Conservation (phyloP, 179 eudicot genomes). For the Beta macrorhiza region DNA sequence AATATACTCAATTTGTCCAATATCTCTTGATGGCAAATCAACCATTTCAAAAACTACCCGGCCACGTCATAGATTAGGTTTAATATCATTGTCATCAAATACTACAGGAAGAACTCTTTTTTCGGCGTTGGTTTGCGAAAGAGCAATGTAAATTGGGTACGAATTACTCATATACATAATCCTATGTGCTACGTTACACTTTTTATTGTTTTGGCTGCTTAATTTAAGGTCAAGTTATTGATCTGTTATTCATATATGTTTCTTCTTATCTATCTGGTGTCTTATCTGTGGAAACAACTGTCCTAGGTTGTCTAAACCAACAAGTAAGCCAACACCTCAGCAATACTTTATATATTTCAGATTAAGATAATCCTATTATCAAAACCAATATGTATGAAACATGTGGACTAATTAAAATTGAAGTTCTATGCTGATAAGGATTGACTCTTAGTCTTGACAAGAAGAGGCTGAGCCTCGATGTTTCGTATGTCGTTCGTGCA, state of each 20-base stretch:
- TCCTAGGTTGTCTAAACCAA: conserved; percentile 6
- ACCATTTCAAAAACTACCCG: neutral
- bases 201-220: neutral
- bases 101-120: neutral
- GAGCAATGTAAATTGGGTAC: neutral
- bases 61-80: conserved; percentile 8
- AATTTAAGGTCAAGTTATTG: conserved; percentile 2
- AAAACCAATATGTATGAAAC: neutral
- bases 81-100: neutral
- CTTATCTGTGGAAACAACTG: conserved; percentile 11
- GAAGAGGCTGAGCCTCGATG: neutral
- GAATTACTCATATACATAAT: neutral
- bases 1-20: neutral
- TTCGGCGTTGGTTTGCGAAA: neutral
- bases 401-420: neutral
- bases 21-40: neutral
- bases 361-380: neutral
- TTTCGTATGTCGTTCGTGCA: neutral
- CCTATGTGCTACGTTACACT: neutral
- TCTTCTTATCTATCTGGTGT: conserved; percentile 1
- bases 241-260: neutral
- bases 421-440: neutral
- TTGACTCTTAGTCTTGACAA: neutral
- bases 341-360: neutral
- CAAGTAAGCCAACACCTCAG: neutral